These are phyloP conservation scores for Brassica cretica DNA, from an alignment of 345 rosid genomes.

Conservation along the genomic window DNA sequence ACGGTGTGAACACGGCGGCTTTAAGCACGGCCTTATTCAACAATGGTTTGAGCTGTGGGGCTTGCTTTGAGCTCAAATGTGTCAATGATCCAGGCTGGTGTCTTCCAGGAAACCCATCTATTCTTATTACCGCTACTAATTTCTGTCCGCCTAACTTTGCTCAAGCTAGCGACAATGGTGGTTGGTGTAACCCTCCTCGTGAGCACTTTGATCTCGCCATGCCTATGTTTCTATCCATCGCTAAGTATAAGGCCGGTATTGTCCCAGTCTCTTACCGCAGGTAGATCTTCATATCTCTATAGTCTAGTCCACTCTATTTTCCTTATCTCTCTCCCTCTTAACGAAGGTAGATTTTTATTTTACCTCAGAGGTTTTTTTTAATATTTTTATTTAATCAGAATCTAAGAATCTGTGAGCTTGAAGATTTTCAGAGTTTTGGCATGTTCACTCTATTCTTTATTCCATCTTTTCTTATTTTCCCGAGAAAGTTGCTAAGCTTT, in stretches of 20 bases:
- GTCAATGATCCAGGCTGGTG: slow-evolving; percentile 60
- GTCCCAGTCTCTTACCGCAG: slow-evolving; percentile 79
- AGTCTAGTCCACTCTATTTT: not conserved
- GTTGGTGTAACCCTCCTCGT: slow-evolving; percentile 85
- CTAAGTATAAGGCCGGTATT: slow-evolving; percentile 70
- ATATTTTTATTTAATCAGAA: not conserved
- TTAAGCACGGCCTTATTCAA: slow-evolving; percentile 74
- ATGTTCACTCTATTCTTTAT: slow-evolving; percentile 35
- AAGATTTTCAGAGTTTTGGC: slow-evolving; percentile 38
- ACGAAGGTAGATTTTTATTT: not conserved
- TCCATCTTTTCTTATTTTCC: slow-evolving; percentile 26
- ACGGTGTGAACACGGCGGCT: slow-evolving; percentile 72
- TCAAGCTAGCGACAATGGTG: slow-evolving; percentile 62
- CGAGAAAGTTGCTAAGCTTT: slow-evolving; percentile 27
- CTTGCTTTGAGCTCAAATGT: slow-evolving; percentile 73
- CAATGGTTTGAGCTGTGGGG: slow-evolving; percentile 66
- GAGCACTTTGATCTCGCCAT: slow-evolving; percentile 71
- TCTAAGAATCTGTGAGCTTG: slow-evolving; percentile 33
- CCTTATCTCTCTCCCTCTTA: not conserved
- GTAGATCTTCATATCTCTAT: slow-evolving; percentile 33
- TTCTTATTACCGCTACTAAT: slow-evolving; percentile 61
- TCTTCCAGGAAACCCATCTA: slow-evolving; percentile 57
- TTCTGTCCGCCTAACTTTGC: slow-evolving; percentile 70
- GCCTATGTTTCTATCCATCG: slow-evolving; percentile 69
- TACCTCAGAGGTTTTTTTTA: not conserved